phyloP scores from a whole-genome alignment of 2,329 filamentous ascomycete genomes.

The Aphanocladium album region DNA sequence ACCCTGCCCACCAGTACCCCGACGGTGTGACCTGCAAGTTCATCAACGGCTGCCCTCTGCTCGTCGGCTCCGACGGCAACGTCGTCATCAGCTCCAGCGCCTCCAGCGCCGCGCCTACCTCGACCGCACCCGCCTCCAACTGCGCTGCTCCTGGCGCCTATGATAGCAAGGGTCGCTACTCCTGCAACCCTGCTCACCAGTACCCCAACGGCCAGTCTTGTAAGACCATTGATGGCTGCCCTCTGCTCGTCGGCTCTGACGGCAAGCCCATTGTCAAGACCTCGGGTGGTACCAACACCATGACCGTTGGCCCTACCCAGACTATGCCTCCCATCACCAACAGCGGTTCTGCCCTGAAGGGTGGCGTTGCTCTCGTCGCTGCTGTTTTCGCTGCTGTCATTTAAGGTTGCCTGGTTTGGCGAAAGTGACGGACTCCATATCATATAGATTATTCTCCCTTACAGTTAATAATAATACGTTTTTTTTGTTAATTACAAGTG shows the following conservation, averaged over 20 bases:
- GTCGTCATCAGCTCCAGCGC: neutral
- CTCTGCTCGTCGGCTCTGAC: neutral
- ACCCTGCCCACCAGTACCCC: slow-evolving; percentile 9
- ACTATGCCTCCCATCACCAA: neutral
- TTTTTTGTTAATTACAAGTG: too few species aligned
- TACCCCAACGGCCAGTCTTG: slow-evolving; percentile 16
- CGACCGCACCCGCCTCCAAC: neutral
- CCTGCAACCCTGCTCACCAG: slow-evolving; percentile 19
- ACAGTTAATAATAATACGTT: too few species aligned
- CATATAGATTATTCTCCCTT: too few species aligned
- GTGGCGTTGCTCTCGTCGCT: neutral
- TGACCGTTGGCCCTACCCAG: neutral
- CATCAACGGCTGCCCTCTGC: slow-evolving; percentile 2
- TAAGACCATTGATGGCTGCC: too few species aligned
- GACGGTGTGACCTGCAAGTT: neutral
- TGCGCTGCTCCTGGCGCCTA: slow-evolving; percentile 13
- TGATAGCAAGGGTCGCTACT: slow-evolving; percentile 16
- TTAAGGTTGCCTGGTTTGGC: too few species aligned
- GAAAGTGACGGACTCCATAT: too few species aligned
- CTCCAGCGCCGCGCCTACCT: neutral
- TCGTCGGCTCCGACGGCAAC: neutral
- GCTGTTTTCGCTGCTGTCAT: neutral
- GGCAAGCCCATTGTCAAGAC: slow-evolving; percentile 8
- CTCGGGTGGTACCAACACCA: neutral
- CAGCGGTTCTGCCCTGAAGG: neutral